These are phyloP conservation scores for Elsinoe batatas DNA, from an alignment of 2,329 filamentous ascomycete genomes.

Conservation along the genomic window DNA sequence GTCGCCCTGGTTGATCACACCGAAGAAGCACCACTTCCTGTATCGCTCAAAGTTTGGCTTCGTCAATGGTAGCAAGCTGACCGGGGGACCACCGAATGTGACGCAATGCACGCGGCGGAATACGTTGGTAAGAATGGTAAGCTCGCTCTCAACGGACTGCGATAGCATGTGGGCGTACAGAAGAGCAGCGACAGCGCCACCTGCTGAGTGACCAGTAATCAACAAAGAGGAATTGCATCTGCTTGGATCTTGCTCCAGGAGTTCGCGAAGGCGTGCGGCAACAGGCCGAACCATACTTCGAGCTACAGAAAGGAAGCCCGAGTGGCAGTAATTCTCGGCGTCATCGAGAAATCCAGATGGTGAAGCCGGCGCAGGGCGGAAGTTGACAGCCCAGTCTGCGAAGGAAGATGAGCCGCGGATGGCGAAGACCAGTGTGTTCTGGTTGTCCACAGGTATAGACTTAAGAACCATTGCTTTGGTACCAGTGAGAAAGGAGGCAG, in stretches of 20 bases:
- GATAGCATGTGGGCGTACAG: constrained; percentile 75
- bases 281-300: constrained; percentile 21
- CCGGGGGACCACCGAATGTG: constrained; percentile 73
- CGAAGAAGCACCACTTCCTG: constrained; percentile 63
- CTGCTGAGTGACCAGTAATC: constrained; percentile 79
- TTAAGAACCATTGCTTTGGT: constrained; percentile 82
- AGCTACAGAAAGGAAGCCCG: constrained; percentile 38
- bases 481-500: constrained; percentile 61
- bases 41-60: constrained; percentile 41
- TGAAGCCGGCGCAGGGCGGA: background rate
- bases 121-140: constrained; percentile 55
- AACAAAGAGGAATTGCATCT: constrained; percentile 60
- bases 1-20: constrained; percentile 79
- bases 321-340: constrained; percentile 11
- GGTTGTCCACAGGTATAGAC: constrained; percentile 65
- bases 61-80: constrained; percentile 59
- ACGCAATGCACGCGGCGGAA: constrained; percentile 78
- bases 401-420: constrained; percentile 72
- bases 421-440: constrained; percentile 71
- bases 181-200: constrained; percentile 70
- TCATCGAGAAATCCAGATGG: constrained; percentile 6
- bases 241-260: constrained; percentile 49
- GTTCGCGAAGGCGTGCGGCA: constrained; percentile 39
- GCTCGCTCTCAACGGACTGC: constrained; percentile 52
- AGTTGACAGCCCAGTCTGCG: constrained; percentile 39